A percentile compares a stretch with the other conserved stretches of the same genome.
Evolutionary conservation across 108 stramenopile genomes (phyloP).

Genomic region (Skeletonema costatum): DNA sequence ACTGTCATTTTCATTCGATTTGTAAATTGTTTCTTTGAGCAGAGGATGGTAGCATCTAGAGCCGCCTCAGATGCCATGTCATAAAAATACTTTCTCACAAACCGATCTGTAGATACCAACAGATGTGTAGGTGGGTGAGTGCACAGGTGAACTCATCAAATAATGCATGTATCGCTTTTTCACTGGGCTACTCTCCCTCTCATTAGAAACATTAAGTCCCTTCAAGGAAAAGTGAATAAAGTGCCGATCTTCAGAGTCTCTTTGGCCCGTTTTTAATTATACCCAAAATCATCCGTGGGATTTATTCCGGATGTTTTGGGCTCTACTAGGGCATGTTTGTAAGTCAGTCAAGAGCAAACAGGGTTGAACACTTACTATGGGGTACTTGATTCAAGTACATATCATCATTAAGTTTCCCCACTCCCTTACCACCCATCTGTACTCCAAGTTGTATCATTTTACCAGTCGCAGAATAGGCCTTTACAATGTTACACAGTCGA

Average conservation of each 20-base stretch:
- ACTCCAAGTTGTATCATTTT: conserved; percentile 82
- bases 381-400: conserved; percentile 88
- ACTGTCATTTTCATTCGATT: conserved; percentile 80
- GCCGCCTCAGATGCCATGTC: conserved; percentile 73
- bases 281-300: conserved; percentile 27
- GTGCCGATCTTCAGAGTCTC: conserved; percentile 42
- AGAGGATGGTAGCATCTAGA: conserved; percentile 69
- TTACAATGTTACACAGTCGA: conserved; percentile 75
- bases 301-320: conserved; percentile 25
- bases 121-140: neutral
- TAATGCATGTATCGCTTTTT: conserved; percentile 47
- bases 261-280: neutral
- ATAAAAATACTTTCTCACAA: conserved; percentile 84
- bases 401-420: conserved; percentile 44
- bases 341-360: neutral
- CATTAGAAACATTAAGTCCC: conserved; percentile 15
- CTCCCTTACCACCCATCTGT: conserved; percentile 68
- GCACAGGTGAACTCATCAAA: neutral
- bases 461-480: conserved; percentile 67
- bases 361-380: conserved; percentile 54
- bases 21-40: conserved; percentile 63
- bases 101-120: conserved; percentile 55
- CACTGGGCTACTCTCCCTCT: conserved; percentile 53
- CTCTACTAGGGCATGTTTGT: conserved; percentile 39
- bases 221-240: conserved; percentile 54